Evolutionary conservation across 2,329 filamentous ascomycete genomes (phyloP).

Genomic region (Helotiales sp.): DNA sequence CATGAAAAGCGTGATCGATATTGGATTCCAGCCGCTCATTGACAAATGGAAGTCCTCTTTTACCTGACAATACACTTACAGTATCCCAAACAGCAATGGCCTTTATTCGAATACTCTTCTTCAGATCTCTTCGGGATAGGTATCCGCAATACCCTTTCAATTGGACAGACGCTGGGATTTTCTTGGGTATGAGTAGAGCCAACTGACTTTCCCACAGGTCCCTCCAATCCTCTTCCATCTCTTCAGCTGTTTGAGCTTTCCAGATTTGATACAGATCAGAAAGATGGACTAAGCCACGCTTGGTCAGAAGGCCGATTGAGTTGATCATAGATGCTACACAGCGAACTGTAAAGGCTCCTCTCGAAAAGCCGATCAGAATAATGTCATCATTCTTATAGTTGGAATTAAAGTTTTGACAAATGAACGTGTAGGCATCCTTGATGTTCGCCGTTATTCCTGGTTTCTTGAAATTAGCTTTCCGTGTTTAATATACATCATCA

Average conservation of each 20-base stretch:
- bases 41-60: background rate
- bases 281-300: conserved; percentile 30
- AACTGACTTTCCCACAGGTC: background rate
- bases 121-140: too few relatives aligned
- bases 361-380: conserved; percentile 38
- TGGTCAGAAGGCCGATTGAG: conserved; percentile 25
- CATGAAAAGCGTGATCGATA: conserved; percentile 47
- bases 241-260: background rate
- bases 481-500: too few relatives aligned
- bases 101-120: conserved; percentile 5
- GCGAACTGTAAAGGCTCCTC: conserved; percentile 39
- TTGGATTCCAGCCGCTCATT: conserved; percentile 22
- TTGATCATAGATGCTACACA: conserved; percentile 30
- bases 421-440: conserved; percentile 46
- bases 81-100: conserved; percentile 18
- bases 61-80: background rate
- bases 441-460: conserved; percentile 45
- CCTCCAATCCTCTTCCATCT: background rate
- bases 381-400: conserved; percentile 35
- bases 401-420: conserved; percentile 39
- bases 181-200: too few relatives aligned
- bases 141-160: too few relatives aligned
- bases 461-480: too few relatives aligned
- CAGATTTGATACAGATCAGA: conserved; percentile 9
- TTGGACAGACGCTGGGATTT: too few relatives aligned